Evolutionary conservation across 2,329 filamentous ascomycete genomes (phyloP).

Genomic region (Sclerotiophoma versabilis): DNA sequence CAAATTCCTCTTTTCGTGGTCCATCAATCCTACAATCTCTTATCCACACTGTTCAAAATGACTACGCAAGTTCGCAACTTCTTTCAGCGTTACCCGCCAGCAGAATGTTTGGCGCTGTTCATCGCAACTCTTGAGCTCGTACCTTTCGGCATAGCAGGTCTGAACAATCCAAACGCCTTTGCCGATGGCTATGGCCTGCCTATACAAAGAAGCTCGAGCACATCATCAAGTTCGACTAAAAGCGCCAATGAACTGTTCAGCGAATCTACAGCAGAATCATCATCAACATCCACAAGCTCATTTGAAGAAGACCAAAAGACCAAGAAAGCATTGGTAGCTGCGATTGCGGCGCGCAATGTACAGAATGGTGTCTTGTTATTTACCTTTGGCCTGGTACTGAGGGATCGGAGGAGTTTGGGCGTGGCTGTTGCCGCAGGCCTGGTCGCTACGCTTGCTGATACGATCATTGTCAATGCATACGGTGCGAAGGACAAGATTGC

Average conservation of each 20-base stretch:
- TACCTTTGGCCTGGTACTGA: slow-evolving; percentile 28
- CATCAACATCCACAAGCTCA: neutral
- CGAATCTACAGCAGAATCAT: slow-evolving; percentile 1
- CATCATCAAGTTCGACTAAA: slow-evolving; percentile 6
- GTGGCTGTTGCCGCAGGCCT: slow-evolving; percentile 30
- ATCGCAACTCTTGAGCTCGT: slow-evolving; percentile 33
- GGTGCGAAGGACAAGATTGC: slow-evolving; percentile 29
- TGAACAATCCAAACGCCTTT: slow-evolving; percentile 25
- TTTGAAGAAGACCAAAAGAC: slow-evolving; percentile 25
- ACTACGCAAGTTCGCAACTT: slow-evolving; percentile 24
- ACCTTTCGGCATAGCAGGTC: slow-evolving; percentile 29
- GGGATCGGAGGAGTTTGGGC: slow-evolving; percentile 31
- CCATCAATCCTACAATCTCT: neutral
- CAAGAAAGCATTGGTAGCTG: slow-evolving; percentile 31
- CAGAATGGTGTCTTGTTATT: slow-evolving; percentile 31
- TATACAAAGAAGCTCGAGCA: slow-evolving; percentile 7
- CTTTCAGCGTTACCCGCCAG: slow-evolving; percentile 30
- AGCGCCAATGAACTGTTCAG: neutral
- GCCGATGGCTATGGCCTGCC: slow-evolving; percentile 29
- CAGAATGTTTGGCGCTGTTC: slow-evolving; percentile 34
- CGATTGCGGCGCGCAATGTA: slow-evolving; percentile 34
- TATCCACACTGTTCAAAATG: slow-evolving; percentile 15
- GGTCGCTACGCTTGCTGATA: slow-evolving; percentile 32
- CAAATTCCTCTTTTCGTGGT: neutral
- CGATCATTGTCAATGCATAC: slow-evolving; percentile 30